Conservation (phyloP, 805 yeast genomes). For the Spathaspora gorwiae region DNA sequence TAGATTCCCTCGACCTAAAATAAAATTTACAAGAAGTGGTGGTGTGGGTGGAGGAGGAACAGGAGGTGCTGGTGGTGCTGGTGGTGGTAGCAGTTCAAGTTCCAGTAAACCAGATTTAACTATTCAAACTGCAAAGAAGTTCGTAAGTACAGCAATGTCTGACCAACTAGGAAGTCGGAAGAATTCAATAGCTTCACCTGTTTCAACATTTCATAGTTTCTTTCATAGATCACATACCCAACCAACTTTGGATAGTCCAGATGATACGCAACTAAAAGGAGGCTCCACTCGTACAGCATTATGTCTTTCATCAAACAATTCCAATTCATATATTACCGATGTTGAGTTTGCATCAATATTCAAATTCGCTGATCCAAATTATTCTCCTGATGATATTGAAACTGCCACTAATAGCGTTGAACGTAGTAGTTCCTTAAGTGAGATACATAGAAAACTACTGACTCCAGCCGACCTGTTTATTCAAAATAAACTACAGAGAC, state of each 20-base stretch:
- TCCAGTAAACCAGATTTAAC: constrained; percentile 23
- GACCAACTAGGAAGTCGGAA: constrained; percentile 14
- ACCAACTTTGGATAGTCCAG: background rate
- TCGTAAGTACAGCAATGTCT: constrained; percentile 15
- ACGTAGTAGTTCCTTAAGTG: constrained; percentile 16
- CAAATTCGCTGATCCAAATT: constrained; percentile 32
- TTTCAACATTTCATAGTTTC: constrained; percentile 27
- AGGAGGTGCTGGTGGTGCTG: too few species aligned
- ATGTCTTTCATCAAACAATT: constrained; percentile 30
- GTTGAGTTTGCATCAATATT: constrained; percentile 25
- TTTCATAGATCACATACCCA: constrained; percentile 24
- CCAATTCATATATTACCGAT: constrained; percentile 30
- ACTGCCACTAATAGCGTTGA: constrained; percentile 9
- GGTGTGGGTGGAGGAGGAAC: too few species aligned
- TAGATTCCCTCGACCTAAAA: constrained; percentile 6
- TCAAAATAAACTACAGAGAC: constrained; percentile 17
- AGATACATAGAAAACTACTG: constrained; percentile 26
- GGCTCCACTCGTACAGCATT: constrained; percentile 8
- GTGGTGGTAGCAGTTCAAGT: too few species aligned
- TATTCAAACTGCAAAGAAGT: constrained; percentile 27
- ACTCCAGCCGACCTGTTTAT: constrained; percentile 33
- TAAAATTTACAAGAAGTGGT: constrained; percentile 8
- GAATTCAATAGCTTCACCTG: constrained; percentile 27
- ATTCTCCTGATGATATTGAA: constrained; percentile 21
- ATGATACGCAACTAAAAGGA: background rate